phyloP scores from a whole-genome alignment of 495 filamentous ascomycete species.

The Hyaloscypha bicolor region DNA sequence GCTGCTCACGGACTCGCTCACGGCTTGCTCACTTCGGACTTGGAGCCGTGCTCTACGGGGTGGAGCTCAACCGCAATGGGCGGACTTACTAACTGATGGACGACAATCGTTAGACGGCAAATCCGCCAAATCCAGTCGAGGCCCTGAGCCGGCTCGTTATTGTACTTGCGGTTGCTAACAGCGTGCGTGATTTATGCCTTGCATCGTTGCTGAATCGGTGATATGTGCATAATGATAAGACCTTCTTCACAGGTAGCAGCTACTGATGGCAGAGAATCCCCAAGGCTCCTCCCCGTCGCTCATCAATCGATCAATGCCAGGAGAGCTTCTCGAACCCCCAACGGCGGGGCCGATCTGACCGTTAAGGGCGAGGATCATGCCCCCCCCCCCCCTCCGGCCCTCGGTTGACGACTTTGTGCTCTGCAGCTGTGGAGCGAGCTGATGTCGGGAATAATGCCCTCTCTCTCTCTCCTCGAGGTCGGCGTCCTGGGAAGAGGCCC shows the following conservation, averaged over 20 bases:
- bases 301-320: slow-evolving; percentile 27
- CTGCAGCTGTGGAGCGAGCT: not conserved
- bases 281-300: slow-evolving; percentile 12
- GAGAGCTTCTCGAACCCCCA: slow-evolving; percentile 22
- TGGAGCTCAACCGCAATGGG: not conserved
- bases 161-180: not conserved
- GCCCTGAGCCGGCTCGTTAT: no score
- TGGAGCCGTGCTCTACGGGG: slow-evolving; percentile 5
- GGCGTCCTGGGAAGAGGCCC: not conserved
- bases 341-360: slow-evolving; percentile 21
- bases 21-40: slow-evolving; percentile 4
- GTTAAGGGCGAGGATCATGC: slow-evolving; percentile 20
- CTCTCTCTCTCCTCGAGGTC: not conserved
- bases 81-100: not conserved
- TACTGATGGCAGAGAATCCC: not conserved
- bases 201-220: not conserved
- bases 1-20: not conserved
- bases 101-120: not conserved
- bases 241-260: not conserved
- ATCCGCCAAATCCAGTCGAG: not conserved
- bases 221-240: slow-evolving; percentile 1
- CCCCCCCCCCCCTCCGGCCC: slow-evolving; percentile 11
- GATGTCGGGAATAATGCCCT: slow-evolving; percentile 7
- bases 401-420: slow-evolving; percentile 10
- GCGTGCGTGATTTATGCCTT: slow-evolving; percentile 4